A percentile compares a stretch with the other conserved stretches of the same genome.
Evolutionary conservation across 148 eudicot species (phyloP).

Genomic region (Limonium bicolor): DNA sequence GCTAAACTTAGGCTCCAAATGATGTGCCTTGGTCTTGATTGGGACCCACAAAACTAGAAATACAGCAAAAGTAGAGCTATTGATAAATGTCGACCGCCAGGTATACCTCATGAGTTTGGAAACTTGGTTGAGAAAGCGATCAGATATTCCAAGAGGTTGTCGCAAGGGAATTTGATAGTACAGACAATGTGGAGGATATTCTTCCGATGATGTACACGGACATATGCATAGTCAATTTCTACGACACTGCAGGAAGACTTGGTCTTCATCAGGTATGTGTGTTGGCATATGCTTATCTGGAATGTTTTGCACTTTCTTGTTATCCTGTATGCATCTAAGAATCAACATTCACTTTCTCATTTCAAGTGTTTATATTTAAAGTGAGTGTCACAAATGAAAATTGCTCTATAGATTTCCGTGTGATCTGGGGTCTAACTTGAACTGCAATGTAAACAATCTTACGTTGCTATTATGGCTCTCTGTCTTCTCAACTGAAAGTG

Average conservation of each 20-base stretch:
- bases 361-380: no score
- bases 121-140: conserved; percentile 28
- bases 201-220: conserved; percentile 48
- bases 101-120: conserved; percentile 24
- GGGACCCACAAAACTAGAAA: conserved; percentile 46
- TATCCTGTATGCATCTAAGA: no score
- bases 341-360: no score
- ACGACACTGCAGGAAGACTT: conserved; percentile 35
- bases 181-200: conserved; percentile 13
- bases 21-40: conserved; percentile 66
- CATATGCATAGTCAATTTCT: conserved; percentile 61
- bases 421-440: no score
- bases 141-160: conserved; percentile 26
- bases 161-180: neutral
- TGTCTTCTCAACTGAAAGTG: no score
- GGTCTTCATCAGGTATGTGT: conserved; percentile 67
- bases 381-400: no score
- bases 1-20: conserved; percentile 42
- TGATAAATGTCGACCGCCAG: conserved; percentile 27
- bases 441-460: neutral
- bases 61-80: conserved; percentile 16
- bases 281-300: neutral
- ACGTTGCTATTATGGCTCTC: neutral
- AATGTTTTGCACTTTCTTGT: neutral
- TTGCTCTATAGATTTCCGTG: neutral